Evolutionary conservation across 2,329 filamentous ascomycete species (phyloP), one percentile per base, ranked within the genome.

Genomic region (Aspergillus clavatus): DNA sequence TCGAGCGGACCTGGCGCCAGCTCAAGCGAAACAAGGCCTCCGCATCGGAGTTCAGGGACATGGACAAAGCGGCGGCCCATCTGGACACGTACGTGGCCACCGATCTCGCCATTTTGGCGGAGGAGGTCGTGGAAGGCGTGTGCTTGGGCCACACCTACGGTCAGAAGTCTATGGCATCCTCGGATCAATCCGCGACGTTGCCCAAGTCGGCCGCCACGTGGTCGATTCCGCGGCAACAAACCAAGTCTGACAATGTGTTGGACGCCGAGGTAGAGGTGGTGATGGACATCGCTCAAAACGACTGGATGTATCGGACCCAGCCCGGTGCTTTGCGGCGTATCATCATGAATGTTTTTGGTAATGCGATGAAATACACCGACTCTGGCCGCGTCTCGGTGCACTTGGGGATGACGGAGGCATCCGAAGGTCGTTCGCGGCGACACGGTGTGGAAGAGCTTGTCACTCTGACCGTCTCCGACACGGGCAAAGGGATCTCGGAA

Each of bases 401-500:
- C 2, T 50, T 78, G 10, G 58, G 62, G 21, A 54, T 58, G 6
- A 50, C 57, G 0, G 59, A 63, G 42, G 48, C 58, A 2, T 60
- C 58, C 0, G 60, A 65, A 28, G 50, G 57, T 27, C 63, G 62
- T 12, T 54, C 53, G n/a, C 61, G 56, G 2, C 55, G 61, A 4
- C 57, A 67, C 19, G 63, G 60, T 5, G 42, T 58, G 1, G 61
- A 65, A 39, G 65, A 69, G 5, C 40, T 66, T 14, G 56, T 68
- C 3, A 61, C 61, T 0, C 45, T 79, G 12, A 76, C 71, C 0
- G 76, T 87, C 1, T 69, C 72, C 0, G 84, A 87, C 53, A 83
- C 83, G 0, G 84, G 84, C 1, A 75, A 74, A 36, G 84, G 84
- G 1, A 87, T 87, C 26, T 76, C 76, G 0, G 70, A 78, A 5